Evolutionary conservation across 345 rosid genomes (phyloP), one percentile per base, ranked within the genome.

Genomic region (Erodium maritimum): DNA sequence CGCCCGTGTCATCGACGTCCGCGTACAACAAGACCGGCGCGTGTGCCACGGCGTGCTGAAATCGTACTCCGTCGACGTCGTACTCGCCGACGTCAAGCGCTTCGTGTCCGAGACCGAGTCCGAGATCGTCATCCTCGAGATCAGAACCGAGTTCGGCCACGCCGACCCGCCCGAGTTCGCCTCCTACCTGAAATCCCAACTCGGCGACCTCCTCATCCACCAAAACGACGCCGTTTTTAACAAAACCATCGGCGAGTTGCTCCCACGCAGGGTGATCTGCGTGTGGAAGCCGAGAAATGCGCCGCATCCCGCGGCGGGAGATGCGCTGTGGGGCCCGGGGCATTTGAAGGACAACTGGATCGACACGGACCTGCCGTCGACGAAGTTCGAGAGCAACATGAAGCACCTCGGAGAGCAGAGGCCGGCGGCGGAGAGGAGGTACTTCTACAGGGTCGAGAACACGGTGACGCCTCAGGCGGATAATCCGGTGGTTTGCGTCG

Each of bases 91-190:
- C 21, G 55, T 89, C 64, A 93, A 79, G 80, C 80, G 75, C 61
- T 93, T 93, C 64, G 18, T 89, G 21, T 75, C 80, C 0, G 91
- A 93, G 65, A 93, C 99, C 0, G 56, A 78, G 57, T 83, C 83
- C 0, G 99, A 93, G 80, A 64, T 93, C 23, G 77, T 90, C 63
- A 77, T 93, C 19, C 78, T 93, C 0, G 97, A 93, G 73, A 76
- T 93, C 60, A 69, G 99, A 11, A 93, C 99, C 0, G 97, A 93
- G 66, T 93, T 82, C 22, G 97, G 96, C 0, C 90, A 87, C 22
- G 46, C 74, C 34, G 99, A 93, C 57, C 95, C 97, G 0, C 71
- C 84, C 0, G 83, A 77, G 0, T 93, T 93, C 16, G 96, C 83
- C 4, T 74, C 77, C 71, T 82, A 77, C 78, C 66, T 93, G 46